Percentiles rank a stretch among this genome's conserved stretches.
These are phyloP conservation scores for Lenwebbia sp. DNA, from an alignment of 345 rosid species.

Conservation along the genomic window DNA sequence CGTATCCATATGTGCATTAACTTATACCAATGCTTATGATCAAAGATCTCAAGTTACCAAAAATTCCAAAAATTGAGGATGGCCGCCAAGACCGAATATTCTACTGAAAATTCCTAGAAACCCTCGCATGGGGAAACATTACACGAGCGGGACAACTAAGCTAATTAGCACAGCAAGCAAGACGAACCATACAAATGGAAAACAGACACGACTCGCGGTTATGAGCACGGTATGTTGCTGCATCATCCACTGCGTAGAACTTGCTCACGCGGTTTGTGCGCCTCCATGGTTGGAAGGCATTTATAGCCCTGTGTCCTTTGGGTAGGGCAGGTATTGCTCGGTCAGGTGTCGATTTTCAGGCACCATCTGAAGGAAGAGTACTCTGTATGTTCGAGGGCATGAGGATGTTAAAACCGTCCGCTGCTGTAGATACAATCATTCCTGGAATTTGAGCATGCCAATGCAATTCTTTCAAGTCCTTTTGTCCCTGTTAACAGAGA, in stretches of 20 bases:
- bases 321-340: background rate
- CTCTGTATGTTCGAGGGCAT: slow-evolving; percentile 92
- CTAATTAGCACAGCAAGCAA: background rate
- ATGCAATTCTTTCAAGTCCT: slow-evolving; percentile 89
- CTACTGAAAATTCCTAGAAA: background rate
- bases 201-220: background rate
- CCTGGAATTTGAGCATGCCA: slow-evolving; percentile 94
- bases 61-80: background rate
- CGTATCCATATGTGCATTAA: background rate
- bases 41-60: background rate
- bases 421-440: slow-evolving; percentile 78
- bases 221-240: background rate
- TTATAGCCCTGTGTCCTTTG: background rate
- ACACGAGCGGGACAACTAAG: background rate
- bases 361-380: slow-evolving; percentile 57
- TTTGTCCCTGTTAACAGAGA: slow-evolving; percentile 57
- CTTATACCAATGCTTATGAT: background rate
- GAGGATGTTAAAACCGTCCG: slow-evolving; percentile 77
- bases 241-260: background rate
- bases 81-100: background rate
- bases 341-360: background rate
- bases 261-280: background rate
- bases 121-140: background rate
- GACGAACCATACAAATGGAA: background rate
- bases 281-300: background rate